Percentiles rank a stretch among this genome's conserved stretches.
phyloP scores from a whole-genome alignment of 2,329 filamentous ascomycete species.

The Neurospora crassa region DNA sequence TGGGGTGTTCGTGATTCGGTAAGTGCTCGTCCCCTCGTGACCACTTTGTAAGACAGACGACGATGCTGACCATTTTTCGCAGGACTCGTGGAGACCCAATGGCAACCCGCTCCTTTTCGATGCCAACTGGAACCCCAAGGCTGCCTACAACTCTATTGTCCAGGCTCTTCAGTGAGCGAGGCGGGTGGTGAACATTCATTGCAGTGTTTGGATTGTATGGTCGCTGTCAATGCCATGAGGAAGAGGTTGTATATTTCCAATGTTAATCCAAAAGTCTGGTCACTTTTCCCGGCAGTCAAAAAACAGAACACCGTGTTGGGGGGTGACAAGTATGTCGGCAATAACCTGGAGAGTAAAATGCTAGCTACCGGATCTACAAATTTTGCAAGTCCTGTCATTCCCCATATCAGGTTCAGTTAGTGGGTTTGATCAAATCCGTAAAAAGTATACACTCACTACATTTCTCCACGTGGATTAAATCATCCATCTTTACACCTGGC shows the following conservation, averaged over 20 bases:
- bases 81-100: conserved; percentile 42
- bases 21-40: conserved; percentile 13
- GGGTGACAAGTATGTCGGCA: no score
- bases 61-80: not conserved
- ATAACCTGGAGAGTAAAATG: no score
- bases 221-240: not conserved
- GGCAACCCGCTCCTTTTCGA: conserved; percentile 46
- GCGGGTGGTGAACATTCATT: not conserved
- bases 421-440: no score
- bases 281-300: not conserved
- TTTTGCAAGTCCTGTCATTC: no score
- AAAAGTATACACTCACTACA: no score
- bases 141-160: conserved; percentile 39
- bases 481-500: no score
- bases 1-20: conserved; percentile 44
- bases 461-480: no score
- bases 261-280: not conserved
- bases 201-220: no score
- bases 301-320: not conserved
- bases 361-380: no score
- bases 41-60: not conserved
- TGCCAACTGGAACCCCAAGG: conserved; percentile 39
- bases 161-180: conserved; percentile 23
- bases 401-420: no score
- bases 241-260: not conserved